phyloP scores from a whole-genome alignment of 2,329 filamentous ascomycete species.

The Penicillium sumatraense region DNA sequence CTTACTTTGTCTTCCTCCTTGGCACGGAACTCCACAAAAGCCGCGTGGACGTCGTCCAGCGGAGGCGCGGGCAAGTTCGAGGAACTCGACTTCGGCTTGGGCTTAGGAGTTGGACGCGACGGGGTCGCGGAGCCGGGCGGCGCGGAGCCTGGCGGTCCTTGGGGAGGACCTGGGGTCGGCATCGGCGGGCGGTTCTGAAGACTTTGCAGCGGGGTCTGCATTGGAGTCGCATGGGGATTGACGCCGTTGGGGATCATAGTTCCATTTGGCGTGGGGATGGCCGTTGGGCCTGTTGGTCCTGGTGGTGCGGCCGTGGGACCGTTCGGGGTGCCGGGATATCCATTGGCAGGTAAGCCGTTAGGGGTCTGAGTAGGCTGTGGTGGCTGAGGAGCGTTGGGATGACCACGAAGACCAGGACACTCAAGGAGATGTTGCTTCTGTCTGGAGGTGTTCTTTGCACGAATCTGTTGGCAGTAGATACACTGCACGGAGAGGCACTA shows the following conservation, averaged over 20 bases:
- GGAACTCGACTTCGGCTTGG: constrained; percentile 41
- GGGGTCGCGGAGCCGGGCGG: constrained; percentile 37
- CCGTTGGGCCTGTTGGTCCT: constrained; percentile 35
- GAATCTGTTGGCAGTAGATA: constrained; percentile 58
- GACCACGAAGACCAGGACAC: constrained; percentile 53
- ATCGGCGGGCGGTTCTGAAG: constrained; percentile 46
- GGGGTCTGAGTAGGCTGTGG: constrained; percentile 43
- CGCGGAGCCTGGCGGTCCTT: constrained; percentile 33
- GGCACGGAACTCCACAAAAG: constrained; percentile 54
- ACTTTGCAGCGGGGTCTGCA: constrained; percentile 48
- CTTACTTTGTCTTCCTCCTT: constrained; percentile 53
- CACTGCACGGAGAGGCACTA: constrained; percentile 58
- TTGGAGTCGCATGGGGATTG: constrained; percentile 47
- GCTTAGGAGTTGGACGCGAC: constrained; percentile 43
- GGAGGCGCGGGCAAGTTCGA: constrained; percentile 52
- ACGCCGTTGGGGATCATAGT: constrained; percentile 51
- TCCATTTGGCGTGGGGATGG: constrained; percentile 48
- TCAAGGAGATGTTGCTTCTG: constrained; percentile 58
- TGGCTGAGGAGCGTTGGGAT: constrained; percentile 49
- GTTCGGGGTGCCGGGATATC: constrained; percentile 49
- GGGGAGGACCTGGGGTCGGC: constrained; percentile 42
- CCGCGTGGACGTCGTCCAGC: constrained; percentile 54
- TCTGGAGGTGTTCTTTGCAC: constrained; percentile 58
- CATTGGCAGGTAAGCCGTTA: constrained; percentile 49
- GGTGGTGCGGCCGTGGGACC: constrained; percentile 39